Percentiles rank a stretch among this genome's conserved stretches.
phyloP scores from a whole-genome alignment of 2,329 filamentous ascomycete species.

The Ceratocystis albifundus region DNA sequence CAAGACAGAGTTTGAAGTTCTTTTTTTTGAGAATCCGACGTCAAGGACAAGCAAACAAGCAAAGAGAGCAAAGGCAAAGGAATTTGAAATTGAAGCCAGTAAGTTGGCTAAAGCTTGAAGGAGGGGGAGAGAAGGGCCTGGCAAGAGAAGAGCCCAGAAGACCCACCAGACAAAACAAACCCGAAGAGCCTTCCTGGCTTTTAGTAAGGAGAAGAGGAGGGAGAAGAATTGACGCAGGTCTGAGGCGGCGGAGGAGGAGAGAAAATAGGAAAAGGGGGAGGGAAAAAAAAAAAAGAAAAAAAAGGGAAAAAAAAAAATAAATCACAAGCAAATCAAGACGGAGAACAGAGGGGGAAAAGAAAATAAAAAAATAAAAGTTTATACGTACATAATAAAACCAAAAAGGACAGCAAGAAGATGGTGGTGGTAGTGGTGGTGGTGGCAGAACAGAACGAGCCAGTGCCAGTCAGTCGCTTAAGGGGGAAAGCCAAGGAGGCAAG shows the following conservation, averaged over 20 bases:
- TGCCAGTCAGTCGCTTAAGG: background rate
- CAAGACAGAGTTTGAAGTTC: background rate
- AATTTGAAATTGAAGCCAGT: background rate
- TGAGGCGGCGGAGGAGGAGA: background rate
- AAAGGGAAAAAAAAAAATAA: background rate
- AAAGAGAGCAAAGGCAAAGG: background rate
- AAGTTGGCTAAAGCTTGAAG: constrained; percentile 1
- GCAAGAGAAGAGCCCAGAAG: constrained; percentile 3
- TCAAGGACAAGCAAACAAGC: background rate
- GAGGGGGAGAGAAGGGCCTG: background rate
- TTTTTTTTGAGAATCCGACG: background rate
- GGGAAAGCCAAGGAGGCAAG: background rate
- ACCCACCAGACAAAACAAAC: constrained; percentile 3
- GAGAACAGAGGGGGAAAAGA: background rate
- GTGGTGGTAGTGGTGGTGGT: too few species aligned
- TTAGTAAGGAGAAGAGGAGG: constrained; percentile 9
- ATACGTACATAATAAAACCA: background rate
- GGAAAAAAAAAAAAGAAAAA: background rate
- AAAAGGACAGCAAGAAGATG: background rate
- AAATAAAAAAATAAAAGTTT: background rate
- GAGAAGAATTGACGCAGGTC: background rate
- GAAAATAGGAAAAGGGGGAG: background rate
- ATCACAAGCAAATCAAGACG: too few species aligned
- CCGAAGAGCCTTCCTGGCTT: background rate
- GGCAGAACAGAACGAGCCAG: too few species aligned